Conservation (phyloP, 225 moss, liverwort and hornwort species). For the Polytrichum formosum region DNA sequence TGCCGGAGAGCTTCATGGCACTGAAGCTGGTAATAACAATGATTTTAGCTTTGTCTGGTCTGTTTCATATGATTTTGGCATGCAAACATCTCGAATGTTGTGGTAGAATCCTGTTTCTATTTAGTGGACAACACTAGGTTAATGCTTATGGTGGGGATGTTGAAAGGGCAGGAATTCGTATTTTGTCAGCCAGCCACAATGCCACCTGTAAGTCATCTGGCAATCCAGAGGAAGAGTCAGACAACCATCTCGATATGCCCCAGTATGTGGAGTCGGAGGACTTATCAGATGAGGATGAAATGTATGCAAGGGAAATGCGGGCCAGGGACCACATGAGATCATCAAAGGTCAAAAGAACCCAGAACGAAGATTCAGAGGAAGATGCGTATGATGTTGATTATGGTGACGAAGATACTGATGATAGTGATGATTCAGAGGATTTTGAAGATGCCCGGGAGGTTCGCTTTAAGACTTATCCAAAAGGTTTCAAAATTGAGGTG, state of each 20-base stretch:
- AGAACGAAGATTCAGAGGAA: background rate
- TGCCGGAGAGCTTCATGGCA: constrained; percentile 56
- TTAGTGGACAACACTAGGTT: too few species aligned
- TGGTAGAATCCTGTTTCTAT: too few species aligned
- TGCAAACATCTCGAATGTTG: too few species aligned
- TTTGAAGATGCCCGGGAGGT: constrained; percentile 54
- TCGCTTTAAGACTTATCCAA: constrained; percentile 66
- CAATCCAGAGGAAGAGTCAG: constrained; percentile 5
- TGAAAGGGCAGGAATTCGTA: constrained; percentile 38
- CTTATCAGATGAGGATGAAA: constrained; percentile 18
- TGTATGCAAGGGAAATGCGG: constrained; percentile 37
- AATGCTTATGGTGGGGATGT: constrained; percentile 30
- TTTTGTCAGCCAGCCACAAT: constrained; percentile 44
- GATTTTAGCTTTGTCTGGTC: background rate
- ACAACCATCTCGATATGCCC: constrained; percentile 12
- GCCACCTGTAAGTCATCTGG: background rate
- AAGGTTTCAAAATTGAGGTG: constrained; percentile 85
- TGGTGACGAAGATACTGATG: constrained; percentile 31
- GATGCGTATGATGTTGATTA: constrained; percentile 10
- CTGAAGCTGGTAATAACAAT: constrained; percentile 65
- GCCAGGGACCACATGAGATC: constrained; percentile 45
- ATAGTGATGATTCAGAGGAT: constrained; percentile 40
- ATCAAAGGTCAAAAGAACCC: constrained; percentile 16
- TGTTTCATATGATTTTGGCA: background rate
- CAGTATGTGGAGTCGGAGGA: constrained; percentile 9